Evolutionary conservation across 495 filamentous ascomycete species (phyloP).

Genomic region (Thermochaetoides thermophila): DNA sequence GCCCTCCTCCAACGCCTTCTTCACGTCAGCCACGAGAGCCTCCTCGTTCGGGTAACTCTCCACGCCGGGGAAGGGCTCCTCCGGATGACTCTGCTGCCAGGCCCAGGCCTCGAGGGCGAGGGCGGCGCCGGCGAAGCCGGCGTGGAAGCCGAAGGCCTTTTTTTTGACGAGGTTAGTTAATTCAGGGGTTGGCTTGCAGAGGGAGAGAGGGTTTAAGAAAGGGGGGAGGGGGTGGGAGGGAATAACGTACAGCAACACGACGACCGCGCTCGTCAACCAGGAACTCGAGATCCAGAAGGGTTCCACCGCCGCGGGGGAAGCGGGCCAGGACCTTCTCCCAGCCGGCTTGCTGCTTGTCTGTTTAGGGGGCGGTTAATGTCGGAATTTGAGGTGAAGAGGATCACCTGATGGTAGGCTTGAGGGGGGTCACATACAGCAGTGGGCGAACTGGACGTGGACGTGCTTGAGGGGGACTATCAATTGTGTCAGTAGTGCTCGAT

Average conservation of each 20-base stretch:
- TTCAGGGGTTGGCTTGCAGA: too few relatives aligned
- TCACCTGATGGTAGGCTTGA: not conserved
- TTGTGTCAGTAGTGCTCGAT: too few relatives aligned
- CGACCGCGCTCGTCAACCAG: constrained; percentile 65
- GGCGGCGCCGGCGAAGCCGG: constrained; percentile 70
- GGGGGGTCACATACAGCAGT: constrained; percentile 26
- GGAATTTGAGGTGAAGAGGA: too few relatives aligned
- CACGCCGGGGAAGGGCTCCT: constrained; percentile 48
- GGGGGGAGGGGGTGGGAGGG: constrained; percentile 3
- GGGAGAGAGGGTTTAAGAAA: not conserved
- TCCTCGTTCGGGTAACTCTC: constrained; percentile 63
- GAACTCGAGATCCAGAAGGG: constrained; percentile 83
- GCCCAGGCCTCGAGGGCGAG: constrained; percentile 77
- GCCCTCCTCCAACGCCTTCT: constrained; percentile 53
- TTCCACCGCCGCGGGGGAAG: constrained; percentile 70
- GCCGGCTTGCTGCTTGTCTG: constrained; percentile 74
- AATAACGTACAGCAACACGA: constrained; percentile 47
- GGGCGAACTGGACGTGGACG: constrained; percentile 72
- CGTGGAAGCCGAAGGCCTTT: constrained; percentile 50
- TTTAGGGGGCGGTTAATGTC: too few relatives aligned
- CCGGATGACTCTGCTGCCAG: constrained; percentile 57
- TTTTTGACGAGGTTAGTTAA: too few relatives aligned
- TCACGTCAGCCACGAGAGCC: constrained; percentile 57
- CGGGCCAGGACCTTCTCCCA: constrained; percentile 73
- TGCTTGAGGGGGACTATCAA: constrained; percentile 65